Percentiles rank a stretch among this genome's conserved stretches.
phyloP scores from a whole-genome alignment of 805 yeast species.

The Yamadazyma scolyti region DNA sequence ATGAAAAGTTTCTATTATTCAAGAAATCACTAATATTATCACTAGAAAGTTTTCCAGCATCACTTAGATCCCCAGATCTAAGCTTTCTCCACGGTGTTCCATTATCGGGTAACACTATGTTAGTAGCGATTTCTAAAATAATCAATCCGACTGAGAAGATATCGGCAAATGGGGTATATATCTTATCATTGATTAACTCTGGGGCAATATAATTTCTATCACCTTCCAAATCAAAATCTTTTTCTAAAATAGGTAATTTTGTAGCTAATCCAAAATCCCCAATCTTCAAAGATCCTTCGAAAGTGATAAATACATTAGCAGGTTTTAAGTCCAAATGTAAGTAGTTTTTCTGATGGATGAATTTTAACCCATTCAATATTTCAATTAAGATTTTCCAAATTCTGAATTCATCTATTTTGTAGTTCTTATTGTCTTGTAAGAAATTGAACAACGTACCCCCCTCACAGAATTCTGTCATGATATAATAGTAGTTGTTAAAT shows the following conservation, averaged over 20 bases:
- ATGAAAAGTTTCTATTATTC: constrained; percentile 33
- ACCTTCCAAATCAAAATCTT: constrained; percentile 86
- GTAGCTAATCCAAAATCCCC: constrained; percentile 98
- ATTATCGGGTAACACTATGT: constrained; percentile 90
- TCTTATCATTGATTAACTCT: constrained; percentile 78
- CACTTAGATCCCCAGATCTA: constrained; percentile 91
- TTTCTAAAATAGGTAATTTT: constrained; percentile 61
- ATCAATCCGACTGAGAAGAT: constrained; percentile 91
- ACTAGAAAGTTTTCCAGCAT: constrained; percentile 79
- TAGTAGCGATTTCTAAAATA: constrained; percentile 93
- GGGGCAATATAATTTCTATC: constrained; percentile 98
- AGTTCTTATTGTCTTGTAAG: constrained; percentile 66
- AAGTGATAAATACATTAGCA: constrained; percentile 88
- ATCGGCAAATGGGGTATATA: constrained; percentile 89
- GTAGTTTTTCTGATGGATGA: constrained; percentile 69
- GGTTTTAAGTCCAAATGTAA: constrained; percentile 93
- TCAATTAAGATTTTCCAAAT: constrained; percentile 95
- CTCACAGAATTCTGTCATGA: constrained; percentile 94
- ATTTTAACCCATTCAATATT: constrained; percentile 71
- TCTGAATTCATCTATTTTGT: constrained; percentile 90
- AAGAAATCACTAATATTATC: constrained; percentile 43
- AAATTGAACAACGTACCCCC: constrained; percentile 87
- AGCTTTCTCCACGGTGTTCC: constrained; percentile 96
- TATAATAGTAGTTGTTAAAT: constrained; percentile 66
- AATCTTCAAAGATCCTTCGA: constrained; percentile 89